A percentile compares a stretch with the other conserved stretches of the same genome.
These are phyloP conservation scores for Malus sylvestris DNA, from an alignment of 306 rosid species.

Conservation along the genomic window DNA sequence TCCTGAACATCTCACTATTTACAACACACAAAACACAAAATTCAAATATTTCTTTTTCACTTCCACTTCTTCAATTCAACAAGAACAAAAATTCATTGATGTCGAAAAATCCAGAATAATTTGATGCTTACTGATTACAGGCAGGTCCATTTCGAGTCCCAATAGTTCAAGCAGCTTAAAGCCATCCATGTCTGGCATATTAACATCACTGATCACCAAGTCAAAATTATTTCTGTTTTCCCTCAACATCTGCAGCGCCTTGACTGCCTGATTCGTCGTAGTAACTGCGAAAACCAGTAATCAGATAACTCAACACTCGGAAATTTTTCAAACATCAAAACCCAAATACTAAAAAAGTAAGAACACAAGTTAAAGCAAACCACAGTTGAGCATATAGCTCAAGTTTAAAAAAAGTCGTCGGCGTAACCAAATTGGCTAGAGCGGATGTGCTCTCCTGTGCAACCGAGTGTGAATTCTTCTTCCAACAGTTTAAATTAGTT, in stretches of 20 bases:
- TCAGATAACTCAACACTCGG: background rate
- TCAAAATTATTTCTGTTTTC: slow-evolving; percentile 60
- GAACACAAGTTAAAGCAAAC: no score
- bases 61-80: background rate
- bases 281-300: slow-evolving; percentile 56
- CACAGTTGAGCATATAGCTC: no score
- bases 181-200: slow-evolving; percentile 92
- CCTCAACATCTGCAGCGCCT: slow-evolving; percentile 66
- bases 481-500: no score
- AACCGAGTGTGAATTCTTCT: no score
- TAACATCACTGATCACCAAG: slow-evolving; percentile 76
- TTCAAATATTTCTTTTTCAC: background rate
- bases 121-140: slow-evolving; percentile 68
- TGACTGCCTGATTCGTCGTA: slow-evolving; percentile 48
- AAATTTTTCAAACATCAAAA: slow-evolving; percentile 3
- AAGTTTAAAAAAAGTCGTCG: no score
- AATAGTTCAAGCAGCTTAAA: slow-evolving; percentile 75
- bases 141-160: slow-evolving; percentile 88
- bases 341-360: no score
- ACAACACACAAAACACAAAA: background rate
- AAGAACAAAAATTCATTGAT: background rate
- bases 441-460: no score
- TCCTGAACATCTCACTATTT: background rate
- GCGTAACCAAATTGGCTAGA: no score
- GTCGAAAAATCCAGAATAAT: background rate